phyloP scores from a whole-genome alignment of 495 filamentous ascomycete genomes.

The Cairneyella variabilis region DNA sequence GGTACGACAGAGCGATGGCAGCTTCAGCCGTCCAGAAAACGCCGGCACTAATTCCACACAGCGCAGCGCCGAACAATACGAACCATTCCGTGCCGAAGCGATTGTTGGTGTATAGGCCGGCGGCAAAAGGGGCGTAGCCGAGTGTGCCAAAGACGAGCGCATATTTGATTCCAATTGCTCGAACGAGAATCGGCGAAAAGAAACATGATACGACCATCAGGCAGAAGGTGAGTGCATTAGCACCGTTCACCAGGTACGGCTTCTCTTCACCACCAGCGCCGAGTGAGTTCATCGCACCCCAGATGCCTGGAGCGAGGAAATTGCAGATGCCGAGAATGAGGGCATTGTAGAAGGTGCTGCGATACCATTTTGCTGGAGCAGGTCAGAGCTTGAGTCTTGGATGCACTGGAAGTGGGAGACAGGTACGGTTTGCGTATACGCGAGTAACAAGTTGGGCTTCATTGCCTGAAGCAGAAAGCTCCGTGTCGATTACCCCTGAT shows the following conservation, averaged over 20 bases:
- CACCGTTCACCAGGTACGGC: slow-evolving; percentile 65
- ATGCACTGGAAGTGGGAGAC: background rate
- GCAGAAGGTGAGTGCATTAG: slow-evolving; percentile 64
- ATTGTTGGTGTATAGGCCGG: slow-evolving; percentile 64
- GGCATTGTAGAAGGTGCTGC: slow-evolving; percentile 60
- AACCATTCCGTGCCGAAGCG: slow-evolving; percentile 61
- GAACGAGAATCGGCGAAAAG: slow-evolving; percentile 52
- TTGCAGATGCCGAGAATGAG: slow-evolving; percentile 60
- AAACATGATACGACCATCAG: slow-evolving; percentile 52
- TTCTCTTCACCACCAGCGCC: slow-evolving; percentile 59
- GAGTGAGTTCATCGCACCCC: slow-evolving; percentile 67
- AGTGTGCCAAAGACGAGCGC: slow-evolving; percentile 58
- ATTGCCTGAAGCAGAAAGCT: background rate
- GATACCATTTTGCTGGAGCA: slow-evolving; percentile 58
- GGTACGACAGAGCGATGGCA: slow-evolving; percentile 62
- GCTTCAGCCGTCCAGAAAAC: slow-evolving; percentile 67
- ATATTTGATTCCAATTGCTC: slow-evolving; percentile 60
- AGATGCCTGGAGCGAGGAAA: slow-evolving; percentile 62
- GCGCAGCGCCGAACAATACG: slow-evolving; percentile 56
- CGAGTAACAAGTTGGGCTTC: background rate
- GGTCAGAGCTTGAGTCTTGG: background rate
- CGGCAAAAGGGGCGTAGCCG: slow-evolving; percentile 62
- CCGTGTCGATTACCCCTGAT: background rate
- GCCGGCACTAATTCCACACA: slow-evolving; percentile 61
- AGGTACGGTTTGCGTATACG: slow-evolving; percentile 2